A percentile compares a stretch with the other conserved stretches of the same genome.
Evolutionary conservation across 768 basidiomycete genomes (phyloP).

Genomic region (Leccinum rimulosum): DNA sequence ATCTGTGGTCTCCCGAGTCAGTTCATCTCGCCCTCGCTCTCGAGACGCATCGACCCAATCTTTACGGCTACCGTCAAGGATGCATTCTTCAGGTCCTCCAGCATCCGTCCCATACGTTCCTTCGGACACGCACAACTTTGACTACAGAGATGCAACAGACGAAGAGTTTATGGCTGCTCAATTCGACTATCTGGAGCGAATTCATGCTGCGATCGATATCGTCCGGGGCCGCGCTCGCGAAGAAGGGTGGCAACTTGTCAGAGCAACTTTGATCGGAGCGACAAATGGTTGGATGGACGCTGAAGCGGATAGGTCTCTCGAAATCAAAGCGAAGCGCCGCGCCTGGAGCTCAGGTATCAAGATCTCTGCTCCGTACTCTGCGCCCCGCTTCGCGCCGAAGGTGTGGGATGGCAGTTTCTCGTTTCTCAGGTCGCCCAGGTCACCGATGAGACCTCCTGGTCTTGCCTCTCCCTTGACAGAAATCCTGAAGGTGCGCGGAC

Average conservation of each 20-base stretch:
- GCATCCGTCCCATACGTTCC: conserved; percentile 6
- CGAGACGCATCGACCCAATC: conserved; percentile 16
- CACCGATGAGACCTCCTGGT: conserved; percentile 21
- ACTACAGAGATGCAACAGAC: not conserved
- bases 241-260: conserved; percentile 39
- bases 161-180: conserved; percentile 19
- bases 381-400: not conserved
- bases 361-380: conserved; percentile 31
- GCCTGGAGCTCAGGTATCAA: conserved; percentile 64
- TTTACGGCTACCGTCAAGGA: not conserved
- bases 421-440: not conserved
- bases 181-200: conserved; percentile 31
- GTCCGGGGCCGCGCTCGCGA: conserved; percentile 42
- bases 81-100: not conserved
- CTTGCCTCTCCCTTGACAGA: conserved; percentile 6
- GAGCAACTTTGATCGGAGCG: conserved; percentile 24
- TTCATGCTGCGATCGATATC: conserved; percentile 41
- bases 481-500: conserved; percentile 8
- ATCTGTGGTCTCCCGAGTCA: conserved; percentile 19
- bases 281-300: conserved; percentile 27
- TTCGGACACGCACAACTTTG: not conserved
- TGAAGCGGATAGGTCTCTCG: conserved; percentile 40
- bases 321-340: conserved; percentile 56
- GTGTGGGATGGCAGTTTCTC: conserved; percentile 19
- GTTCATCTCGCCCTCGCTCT: conserved; percentile 27